A percentile compares a stretch with the other conserved stretches of the same genome.
These are phyloP conservation scores for Allomyces javanicus DNA, from an alignment of 192 early-diverging fungal species.

Conservation along the genomic window DNA sequence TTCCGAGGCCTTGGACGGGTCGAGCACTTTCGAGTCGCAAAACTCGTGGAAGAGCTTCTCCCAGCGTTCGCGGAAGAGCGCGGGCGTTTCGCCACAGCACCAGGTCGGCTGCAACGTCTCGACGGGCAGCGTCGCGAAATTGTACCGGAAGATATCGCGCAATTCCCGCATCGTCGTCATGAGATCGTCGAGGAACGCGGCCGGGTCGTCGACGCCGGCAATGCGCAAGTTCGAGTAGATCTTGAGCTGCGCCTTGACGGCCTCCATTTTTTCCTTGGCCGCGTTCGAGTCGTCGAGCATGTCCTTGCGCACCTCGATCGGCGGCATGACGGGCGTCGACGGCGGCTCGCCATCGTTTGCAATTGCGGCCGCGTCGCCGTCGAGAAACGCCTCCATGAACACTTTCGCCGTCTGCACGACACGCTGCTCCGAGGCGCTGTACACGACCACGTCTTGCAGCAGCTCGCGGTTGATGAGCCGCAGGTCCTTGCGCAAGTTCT, in stretches of 20 bases:
- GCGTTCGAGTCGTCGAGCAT: constrained; percentile 88
- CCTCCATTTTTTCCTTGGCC: constrained; percentile 85
- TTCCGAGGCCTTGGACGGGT: constrained; percentile 75
- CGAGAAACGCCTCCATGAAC: constrained; percentile 25
- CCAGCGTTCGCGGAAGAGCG: constrained; percentile 82
- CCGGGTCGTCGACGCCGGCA: neutral
- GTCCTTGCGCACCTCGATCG: constrained; percentile 55
- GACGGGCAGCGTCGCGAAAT: constrained; percentile 39
- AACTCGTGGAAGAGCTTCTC: constrained; percentile 90
- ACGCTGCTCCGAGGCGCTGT: constrained; percentile 65
- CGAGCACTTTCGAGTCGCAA: constrained; percentile 34
- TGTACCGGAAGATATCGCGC: constrained; percentile 54
- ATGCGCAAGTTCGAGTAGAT: constrained; percentile 28
- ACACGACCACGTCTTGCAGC: constrained; percentile 70
- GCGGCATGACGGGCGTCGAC: neutral
- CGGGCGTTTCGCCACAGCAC: constrained; percentile 77
- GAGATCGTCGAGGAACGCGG: constrained; percentile 18
- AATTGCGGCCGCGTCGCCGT: constrained; percentile 10
- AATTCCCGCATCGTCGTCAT: constrained; percentile 45
- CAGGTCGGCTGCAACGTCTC: constrained; percentile 50
- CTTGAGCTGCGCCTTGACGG: constrained; percentile 58
- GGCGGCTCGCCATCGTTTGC: neutral
- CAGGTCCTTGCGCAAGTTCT: constrained; percentile 81
- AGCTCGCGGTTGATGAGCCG: constrained; percentile 69
- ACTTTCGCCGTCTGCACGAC: constrained; percentile 63